phyloP scores from a whole-genome alignment of 768 basidiomycete genomes.

The Clitopilus hobsonii region DNA sequence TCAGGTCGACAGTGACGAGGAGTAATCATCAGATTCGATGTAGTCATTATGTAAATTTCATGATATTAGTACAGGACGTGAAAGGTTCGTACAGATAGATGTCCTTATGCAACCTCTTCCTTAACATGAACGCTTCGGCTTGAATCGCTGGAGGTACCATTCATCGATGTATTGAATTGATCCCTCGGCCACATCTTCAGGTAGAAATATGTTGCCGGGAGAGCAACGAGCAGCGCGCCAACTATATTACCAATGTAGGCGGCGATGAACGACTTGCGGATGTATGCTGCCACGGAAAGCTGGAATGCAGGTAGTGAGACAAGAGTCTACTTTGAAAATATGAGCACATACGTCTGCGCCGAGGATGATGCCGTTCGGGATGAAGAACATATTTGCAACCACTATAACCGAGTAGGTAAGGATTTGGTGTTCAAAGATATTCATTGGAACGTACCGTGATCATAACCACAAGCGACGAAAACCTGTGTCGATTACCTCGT shows the following conservation, averaged over 20 bases:
- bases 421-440: not conserved
- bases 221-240: conserved; percentile 57
- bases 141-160: not conserved
- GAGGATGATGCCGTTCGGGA: conserved; percentile 69
- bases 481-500: conserved; percentile 30
- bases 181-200: conserved; percentile 44
- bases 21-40: not conserved
- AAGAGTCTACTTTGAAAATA: not conserved
- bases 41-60: too few species aligned
- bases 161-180: conserved; percentile 9
- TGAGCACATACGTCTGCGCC: conserved; percentile 50
- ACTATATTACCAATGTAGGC: conserved; percentile 63
- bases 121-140: not conserved
- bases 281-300: conserved; percentile 53
- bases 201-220: conserved; percentile 64
- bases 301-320: conserved; percentile 13
- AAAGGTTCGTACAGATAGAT: too few species aligned
- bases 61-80: too few species aligned
- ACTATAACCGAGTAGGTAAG: conserved; percentile 4
- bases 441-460: conserved; percentile 48
- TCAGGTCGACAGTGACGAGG: not conserved
- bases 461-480: conserved; percentile 68
- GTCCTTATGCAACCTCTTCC: not conserved
- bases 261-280: conserved; percentile 70
- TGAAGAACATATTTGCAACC: conserved; percentile 69